Conservation (phyloP, 495 filamentous ascomycete genomes). For the Aspergillus sparsus region DNA sequence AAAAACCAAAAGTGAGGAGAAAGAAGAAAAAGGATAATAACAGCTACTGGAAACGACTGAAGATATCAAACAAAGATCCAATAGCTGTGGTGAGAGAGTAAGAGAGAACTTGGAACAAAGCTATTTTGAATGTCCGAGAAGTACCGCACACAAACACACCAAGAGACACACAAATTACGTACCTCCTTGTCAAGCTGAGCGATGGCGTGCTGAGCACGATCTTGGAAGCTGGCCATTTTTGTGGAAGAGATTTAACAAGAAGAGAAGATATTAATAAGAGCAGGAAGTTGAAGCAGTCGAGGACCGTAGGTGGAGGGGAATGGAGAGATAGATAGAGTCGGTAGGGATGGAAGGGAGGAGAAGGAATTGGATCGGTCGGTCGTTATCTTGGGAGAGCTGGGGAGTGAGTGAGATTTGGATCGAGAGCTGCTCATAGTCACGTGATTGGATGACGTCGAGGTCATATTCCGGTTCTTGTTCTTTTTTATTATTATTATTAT, state of each 20-base stretch:
- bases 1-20: slow-evolving; percentile 15
- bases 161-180: slow-evolving; percentile 45
- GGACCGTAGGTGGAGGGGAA: neutral
- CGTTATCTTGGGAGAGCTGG: slow-evolving; percentile 15
- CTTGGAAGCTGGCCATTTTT: slow-evolving; percentile 76
- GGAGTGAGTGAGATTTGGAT: slow-evolving; percentile 24
- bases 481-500: too few species aligned
- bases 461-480: too few species aligned
- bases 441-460: slow-evolving; percentile 21
- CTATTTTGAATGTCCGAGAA: slow-evolving; percentile 7
- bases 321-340: neutral
- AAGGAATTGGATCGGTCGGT: neutral
- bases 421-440: slow-evolving; percentile 20
- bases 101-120: neutral
- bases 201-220: slow-evolving; percentile 84
- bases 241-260: slow-evolving; percentile 11
- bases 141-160: slow-evolving; percentile 35
- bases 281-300: slow-evolving; percentile 5
- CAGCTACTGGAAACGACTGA: neutral
- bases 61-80: neutral
- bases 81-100: neutral
- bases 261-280: slow-evolving; percentile 1
- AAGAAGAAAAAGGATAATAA: slow-evolving; percentile 5
- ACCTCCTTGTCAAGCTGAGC: slow-evolving; percentile 98
- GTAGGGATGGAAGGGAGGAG: slow-evolving; percentile 11